phyloP scores from a whole-genome alignment of 495 filamentous ascomycete species.

The Penicillium coprophilum region DNA sequence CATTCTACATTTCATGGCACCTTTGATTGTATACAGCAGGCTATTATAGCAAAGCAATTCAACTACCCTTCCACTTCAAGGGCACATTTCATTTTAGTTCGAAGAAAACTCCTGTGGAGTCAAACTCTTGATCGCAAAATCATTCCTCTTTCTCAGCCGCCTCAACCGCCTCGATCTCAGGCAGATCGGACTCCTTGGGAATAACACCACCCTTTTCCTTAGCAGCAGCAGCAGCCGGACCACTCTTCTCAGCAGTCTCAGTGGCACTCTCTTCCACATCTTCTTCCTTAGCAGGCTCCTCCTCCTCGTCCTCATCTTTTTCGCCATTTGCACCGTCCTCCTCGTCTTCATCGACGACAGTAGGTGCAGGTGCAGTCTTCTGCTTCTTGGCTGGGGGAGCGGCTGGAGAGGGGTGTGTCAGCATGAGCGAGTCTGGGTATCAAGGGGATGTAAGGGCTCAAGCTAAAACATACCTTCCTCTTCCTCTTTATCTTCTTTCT shows the following conservation, averaged over 20 bases:
- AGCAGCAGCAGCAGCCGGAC: constrained; percentile 44
- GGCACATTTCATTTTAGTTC: constrained; percentile 2
- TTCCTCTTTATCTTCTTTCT: constrained; percentile 22
- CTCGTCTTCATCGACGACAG: constrained; percentile 26
- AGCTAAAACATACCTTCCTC: constrained; percentile 28
- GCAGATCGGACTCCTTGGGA: constrained; percentile 50
- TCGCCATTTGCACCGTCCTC: constrained; percentile 35
- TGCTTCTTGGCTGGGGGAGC: constrained; percentile 42
- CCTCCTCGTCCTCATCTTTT: constrained; percentile 33
- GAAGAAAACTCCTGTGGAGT: not conserved
- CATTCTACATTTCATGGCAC: not conserved
- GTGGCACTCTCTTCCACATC: constrained; percentile 32
- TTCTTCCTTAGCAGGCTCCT: constrained; percentile 30
- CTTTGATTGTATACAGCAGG: not conserved
- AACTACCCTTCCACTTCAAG: not conserved
- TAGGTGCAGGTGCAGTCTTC: constrained; percentile 21
- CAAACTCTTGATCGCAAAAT: not conserved
- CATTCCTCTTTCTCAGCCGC: constrained; percentile 26
- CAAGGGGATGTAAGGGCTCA: not conserved
- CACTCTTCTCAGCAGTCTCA: constrained; percentile 40
- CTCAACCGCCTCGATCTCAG: constrained; percentile 41
- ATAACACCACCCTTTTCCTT: constrained; percentile 45
- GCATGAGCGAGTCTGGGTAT: not conserved
- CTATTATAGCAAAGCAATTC: constrained; percentile 7
- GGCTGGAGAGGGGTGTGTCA: constrained; percentile 22